Conservation (phyloP, 108 stramenopile genomes). For the Epithemia pelagica region DNA sequence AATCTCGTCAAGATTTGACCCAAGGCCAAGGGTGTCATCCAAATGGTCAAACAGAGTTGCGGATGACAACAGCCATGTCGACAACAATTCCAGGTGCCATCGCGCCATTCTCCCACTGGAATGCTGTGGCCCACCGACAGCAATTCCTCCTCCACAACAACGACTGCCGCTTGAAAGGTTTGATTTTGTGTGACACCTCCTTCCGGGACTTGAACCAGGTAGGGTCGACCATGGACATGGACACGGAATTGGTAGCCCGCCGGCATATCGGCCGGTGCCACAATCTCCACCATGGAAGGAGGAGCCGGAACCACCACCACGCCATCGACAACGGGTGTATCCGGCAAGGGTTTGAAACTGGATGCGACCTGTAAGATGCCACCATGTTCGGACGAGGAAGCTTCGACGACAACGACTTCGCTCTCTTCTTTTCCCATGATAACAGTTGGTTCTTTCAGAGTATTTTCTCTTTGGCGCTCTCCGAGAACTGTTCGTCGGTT, state of each 20-base stretch:
- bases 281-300: constrained; percentile 30
- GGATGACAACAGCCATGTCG: constrained; percentile 17
- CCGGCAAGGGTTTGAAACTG: neutral
- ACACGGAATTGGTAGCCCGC: constrained; percentile 72
- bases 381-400: neutral
- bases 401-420: neutral
- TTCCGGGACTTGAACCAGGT: neutral
- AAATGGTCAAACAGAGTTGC: constrained; percentile 16
- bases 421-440: neutral
- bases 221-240: neutral
- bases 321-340: constrained; percentile 1
- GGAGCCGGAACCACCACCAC: neutral
- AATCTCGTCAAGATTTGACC: constrained; percentile 28
- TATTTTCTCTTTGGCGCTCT: no score
- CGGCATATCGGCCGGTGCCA: constrained; percentile 69
- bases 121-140: neutral
- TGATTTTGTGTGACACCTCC: constrained; percentile 1
- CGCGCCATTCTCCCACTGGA: constrained; percentile 26
- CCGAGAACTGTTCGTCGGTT: no score
- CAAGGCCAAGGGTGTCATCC: constrained; percentile 21
- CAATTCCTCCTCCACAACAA: neutral
- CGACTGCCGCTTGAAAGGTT: constrained; percentile 2
- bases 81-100: constrained; percentile 25
- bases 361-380: neutral
- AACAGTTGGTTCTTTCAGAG: no score